These are phyloP conservation scores for Neopestalotiopsis rosae DNA, from an alignment of 2,329 filamentous ascomycete genomes.

Conservation along the genomic window DNA sequence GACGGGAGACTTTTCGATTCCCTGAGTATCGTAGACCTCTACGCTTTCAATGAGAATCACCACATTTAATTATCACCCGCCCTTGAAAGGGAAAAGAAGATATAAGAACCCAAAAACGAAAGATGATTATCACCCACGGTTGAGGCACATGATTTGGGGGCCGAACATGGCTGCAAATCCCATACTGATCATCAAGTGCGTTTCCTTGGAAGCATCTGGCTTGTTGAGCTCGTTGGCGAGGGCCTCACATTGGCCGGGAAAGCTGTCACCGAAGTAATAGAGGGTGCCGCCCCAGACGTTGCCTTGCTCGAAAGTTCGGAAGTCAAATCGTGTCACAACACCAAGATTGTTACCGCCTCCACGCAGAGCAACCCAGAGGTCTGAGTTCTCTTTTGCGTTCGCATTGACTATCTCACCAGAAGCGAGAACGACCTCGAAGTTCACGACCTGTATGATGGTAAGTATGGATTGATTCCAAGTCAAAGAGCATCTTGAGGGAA, in stretches of 20 bases:
- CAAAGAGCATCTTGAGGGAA: too few species aligned
- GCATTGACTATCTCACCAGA: conserved; percentile 45
- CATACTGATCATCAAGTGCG: conserved; percentile 16
- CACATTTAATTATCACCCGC: neutral
- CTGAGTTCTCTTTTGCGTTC: conserved; percentile 41
- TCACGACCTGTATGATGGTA: conserved; percentile 26
- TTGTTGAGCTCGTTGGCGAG: conserved; percentile 13
- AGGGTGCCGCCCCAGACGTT: conserved; percentile 10
- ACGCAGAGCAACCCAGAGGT: conserved; percentile 58
- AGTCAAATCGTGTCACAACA: conserved; percentile 39
- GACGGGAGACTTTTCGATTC: conserved; percentile 3
- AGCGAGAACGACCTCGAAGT: conserved; percentile 47
- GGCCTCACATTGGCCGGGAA: conserved; percentile 14
- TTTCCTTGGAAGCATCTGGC: conserved; percentile 15
- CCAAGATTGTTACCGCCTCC: conserved; percentile 54
- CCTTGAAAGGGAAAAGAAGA: neutral
- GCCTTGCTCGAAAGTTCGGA: conserved; percentile 18
- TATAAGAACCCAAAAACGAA: neutral
- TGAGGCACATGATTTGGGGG: conserved; percentile 1
- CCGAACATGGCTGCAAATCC: conserved; percentile 7
- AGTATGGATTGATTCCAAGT: conserved; percentile 9
- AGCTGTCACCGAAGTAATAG: conserved; percentile 13
- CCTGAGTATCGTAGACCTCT: conserved; percentile 6
- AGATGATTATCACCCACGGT: neutral
- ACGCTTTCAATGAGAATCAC: neutral